phyloP scores from a whole-genome alignment of 192 early-diverging fungal species.

The Allomyces macrogynus region DNA sequence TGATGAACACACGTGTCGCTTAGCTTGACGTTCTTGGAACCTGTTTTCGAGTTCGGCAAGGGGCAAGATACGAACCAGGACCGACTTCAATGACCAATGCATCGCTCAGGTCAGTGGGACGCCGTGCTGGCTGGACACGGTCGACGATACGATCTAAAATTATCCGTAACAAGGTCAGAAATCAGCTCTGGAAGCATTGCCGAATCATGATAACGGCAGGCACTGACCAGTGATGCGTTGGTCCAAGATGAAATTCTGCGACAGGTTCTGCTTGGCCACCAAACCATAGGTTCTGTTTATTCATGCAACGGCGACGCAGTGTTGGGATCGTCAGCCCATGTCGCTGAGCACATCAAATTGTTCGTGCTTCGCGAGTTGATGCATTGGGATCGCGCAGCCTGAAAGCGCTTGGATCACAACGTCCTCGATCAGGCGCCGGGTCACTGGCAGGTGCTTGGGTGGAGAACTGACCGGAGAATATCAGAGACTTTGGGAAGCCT shows the following conservation, averaged over 20 bases:
- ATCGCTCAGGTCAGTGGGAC: slow-evolving; percentile 10
- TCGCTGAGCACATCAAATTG: background rate
- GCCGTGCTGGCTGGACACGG: slow-evolving; percentile 26
- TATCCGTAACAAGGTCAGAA: background rate
- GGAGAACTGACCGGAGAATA: background rate
- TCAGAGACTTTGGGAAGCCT: background rate
- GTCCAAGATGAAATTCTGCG: slow-evolving; percentile 67
- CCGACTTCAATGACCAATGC: slow-evolving; percentile 58
- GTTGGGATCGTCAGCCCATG: background rate
- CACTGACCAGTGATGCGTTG: slow-evolving; percentile 47
- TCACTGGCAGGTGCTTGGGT: no score
- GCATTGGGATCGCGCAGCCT: background rate
- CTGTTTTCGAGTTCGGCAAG: no score
- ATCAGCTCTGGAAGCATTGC: background rate
- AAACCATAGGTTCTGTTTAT: slow-evolving; percentile 46
- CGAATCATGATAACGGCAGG: background rate
- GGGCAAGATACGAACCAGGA: slow-evolving; percentile 20
- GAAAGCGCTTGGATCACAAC: no score
- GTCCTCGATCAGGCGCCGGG: no score
- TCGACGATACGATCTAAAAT: slow-evolving; percentile 40
- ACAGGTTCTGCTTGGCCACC: slow-evolving; percentile 45
- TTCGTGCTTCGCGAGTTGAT: background rate
- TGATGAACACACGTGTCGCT: background rate
- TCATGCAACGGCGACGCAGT: no score
- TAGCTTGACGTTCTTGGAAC: background rate